Conservation (phyloP, 2,329 filamentous ascomycete genomes). For the Phialophora chinensis region DNA sequence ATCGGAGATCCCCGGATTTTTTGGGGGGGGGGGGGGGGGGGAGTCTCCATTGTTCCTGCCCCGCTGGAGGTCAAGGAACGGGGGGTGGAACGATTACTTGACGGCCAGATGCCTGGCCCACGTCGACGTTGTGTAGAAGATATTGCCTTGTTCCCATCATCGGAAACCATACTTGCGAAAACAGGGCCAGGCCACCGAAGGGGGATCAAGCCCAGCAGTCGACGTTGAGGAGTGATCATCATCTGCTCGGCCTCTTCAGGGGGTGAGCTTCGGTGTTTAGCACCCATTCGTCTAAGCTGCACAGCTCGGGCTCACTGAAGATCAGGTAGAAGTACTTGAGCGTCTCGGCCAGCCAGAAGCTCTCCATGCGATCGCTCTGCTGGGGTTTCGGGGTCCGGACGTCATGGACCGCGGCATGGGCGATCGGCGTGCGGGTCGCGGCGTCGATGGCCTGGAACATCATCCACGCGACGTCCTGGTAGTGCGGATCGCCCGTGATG, state of each 20-base stretch:
- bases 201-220: neutral
- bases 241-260: slow-evolving; percentile 28
- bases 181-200: neutral
- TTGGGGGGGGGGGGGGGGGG: too few species aligned
- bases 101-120: neutral
- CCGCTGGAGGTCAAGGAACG: neutral
- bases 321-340: slow-evolving; percentile 91
- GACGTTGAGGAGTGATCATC: neutral
- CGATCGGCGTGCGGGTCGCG: slow-evolving; percentile 51
- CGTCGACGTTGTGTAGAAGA: neutral
- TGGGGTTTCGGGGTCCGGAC: slow-evolving; percentile 45
- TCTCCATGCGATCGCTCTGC: slow-evolving; percentile 74
- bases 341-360: slow-evolving; percentile 89
- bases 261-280: slow-evolving; percentile 47
- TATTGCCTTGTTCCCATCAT: neutral
- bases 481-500: slow-evolving; percentile 60
- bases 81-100: neutral
- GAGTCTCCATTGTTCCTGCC: neutral
- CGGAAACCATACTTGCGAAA: neutral
- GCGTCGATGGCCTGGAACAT: slow-evolving; percentile 58
- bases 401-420: slow-evolving; percentile 52
- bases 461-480: slow-evolving; percentile 55
- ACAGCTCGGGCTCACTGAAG: slow-evolving; percentile 70
- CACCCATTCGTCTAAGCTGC: slow-evolving; percentile 72
- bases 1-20: neutral